These are phyloP conservation scores for Naematelia aurantialba DNA, from an alignment of 768 basidiomycete genomes.

Conservation along the genomic window DNA sequence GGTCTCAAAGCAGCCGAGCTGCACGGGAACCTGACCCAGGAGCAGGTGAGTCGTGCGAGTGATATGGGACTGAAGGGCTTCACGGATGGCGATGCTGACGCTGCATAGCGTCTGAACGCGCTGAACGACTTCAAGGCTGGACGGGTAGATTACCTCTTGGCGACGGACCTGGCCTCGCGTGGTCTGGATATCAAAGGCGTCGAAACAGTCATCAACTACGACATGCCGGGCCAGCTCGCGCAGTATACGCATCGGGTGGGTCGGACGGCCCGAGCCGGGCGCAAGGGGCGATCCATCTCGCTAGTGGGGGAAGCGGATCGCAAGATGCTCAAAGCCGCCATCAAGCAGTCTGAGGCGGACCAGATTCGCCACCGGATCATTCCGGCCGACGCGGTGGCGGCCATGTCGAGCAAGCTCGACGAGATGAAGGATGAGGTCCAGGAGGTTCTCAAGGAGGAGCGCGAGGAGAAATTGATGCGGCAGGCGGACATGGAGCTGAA, in stretches of 20 bases:
- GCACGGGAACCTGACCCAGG: slow-evolving; percentile 93
- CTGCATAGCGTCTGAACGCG: slow-evolving; percentile 76
- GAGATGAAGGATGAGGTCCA: slow-evolving; percentile 70
- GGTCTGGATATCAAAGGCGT: slow-evolving; percentile 97
- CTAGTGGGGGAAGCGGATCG: slow-evolving; percentile 93
- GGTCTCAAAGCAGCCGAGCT: slow-evolving; percentile 80
- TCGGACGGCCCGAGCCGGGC: slow-evolving; percentile 91
- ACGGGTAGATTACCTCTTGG: slow-evolving; percentile 84
- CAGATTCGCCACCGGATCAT: slow-evolving; percentile 84
- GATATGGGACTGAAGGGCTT: not conserved
- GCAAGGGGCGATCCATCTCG: slow-evolving; percentile 86
- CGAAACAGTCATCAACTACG: slow-evolving; percentile 97
- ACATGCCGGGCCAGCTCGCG: slow-evolving; percentile 89
- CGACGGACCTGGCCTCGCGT: slow-evolving; percentile 91
- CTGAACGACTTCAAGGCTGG: slow-evolving; percentile 84
- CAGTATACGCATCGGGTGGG: slow-evolving; percentile 97
- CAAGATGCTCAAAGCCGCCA: slow-evolving; percentile 91
- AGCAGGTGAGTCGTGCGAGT: slow-evolving; percentile 64
- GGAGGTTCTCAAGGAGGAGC: slow-evolving; percentile 81
- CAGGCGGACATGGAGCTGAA: slow-evolving; percentile 92
- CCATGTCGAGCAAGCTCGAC: slow-evolving; percentile 68
- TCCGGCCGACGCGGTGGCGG: slow-evolving; percentile 67
- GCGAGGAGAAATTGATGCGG: slow-evolving; percentile 83
- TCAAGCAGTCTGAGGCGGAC: slow-evolving; percentile 76
- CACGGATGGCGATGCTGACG: slow-evolving; percentile 1